Evolutionary conservation across 2,329 filamentous ascomycete genomes (phyloP), one percentile per base, ranked within the genome.

Genomic region (Sporothrix inflata): DNA sequence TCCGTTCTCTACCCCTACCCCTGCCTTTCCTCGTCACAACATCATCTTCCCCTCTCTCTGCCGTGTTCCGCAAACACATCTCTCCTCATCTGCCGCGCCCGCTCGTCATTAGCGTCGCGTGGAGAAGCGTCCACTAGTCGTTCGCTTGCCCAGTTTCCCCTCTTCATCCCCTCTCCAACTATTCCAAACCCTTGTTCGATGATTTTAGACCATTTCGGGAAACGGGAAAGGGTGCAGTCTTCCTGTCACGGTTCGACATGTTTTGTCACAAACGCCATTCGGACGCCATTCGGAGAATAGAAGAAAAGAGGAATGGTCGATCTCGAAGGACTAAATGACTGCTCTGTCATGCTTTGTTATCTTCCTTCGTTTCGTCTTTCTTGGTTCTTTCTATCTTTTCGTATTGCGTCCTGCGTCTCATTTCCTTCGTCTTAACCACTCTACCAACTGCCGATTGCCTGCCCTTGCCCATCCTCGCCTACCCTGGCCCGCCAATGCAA

Each of bases 401-500:
- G 7, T 51, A 19, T 51, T 21, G 7, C 21, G 7, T 12, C 24
- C n/a, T 55, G 7, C 21, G 9, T 42, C 12, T 21, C 34, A 21
- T 8, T 42, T 19, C 11, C 34, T 42, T 4, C 11, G 4, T 19
- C 40, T n/a, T n/a, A n/a, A 70, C 30, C 30, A 72, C 66, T 72
- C 55, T 19, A n/a, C n/a, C 45, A 66, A 72, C 71, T 70, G 71
- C 67, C 71, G 67, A 51, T 16, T 19, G 27, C 3, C 47, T 16
- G 4, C 19, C 42, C 11, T 14, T 45, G 42, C 42, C 14, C 9
- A 45, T 4, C 53, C 53, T 47, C 45, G 27, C 53, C 24, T 27
- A 21, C 21, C 27, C 8, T 65, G 38, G 47, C 24, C 19, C 63
- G 5, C 63, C 42, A 34, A 21, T 24, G 27, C 40, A 70, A 72